Evolutionary conservation across 2,329 filamentous ascomycete species (phyloP), one percentile per base, ranked within the genome.

Genomic region (Diaporthe citrichinensis): DNA sequence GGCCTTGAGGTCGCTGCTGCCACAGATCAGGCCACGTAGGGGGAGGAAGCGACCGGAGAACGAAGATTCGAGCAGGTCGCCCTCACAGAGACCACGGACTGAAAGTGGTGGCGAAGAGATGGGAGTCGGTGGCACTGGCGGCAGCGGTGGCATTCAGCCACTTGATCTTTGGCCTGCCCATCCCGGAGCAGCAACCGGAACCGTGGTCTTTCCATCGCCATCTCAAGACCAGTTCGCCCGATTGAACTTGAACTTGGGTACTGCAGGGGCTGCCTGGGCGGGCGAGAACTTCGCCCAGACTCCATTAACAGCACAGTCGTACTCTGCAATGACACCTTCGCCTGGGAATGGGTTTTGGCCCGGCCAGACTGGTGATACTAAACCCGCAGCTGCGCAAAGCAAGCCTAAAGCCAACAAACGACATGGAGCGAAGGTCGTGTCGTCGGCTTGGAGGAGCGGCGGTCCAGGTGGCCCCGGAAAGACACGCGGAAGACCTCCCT

Each of bases 351-450:
- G 82, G 0, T 90, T 90, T 78, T 91, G 90, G 90, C 85, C 86
- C n/a, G 89, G 90, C n/a, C 72, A 72, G 57, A 17, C 85, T 4
- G 76, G 82, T 62, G 93, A 95, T 77, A 93, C 94, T 14, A 92
- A 89, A 67, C 95, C 95, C 0, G 94, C 94, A 4, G 87, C 94
- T n/a, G 94, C 93, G 5, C 92, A 93, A 1, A 91, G 90, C 71
- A 92, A 88, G 77, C 84, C 85, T 3, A 88, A 90, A 8, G 84
- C 82, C 0, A 82, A 90, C 73, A 88, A 93, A 73, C 90, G 94
- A 5, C 94, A 97, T 82, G 95, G 95, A 0, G 94, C 95, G 0
- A 91, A 91, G 80, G 95, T 94, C 9, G 95, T 98, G 0, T 98
- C 95, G 0, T 98, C 95, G 14, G 96, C 96, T 0, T 98, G 96